phyloP scores from a whole-genome alignment of 225 moss, liverwort and hornwort genomes.

The Physcomitrium patens region DNA sequence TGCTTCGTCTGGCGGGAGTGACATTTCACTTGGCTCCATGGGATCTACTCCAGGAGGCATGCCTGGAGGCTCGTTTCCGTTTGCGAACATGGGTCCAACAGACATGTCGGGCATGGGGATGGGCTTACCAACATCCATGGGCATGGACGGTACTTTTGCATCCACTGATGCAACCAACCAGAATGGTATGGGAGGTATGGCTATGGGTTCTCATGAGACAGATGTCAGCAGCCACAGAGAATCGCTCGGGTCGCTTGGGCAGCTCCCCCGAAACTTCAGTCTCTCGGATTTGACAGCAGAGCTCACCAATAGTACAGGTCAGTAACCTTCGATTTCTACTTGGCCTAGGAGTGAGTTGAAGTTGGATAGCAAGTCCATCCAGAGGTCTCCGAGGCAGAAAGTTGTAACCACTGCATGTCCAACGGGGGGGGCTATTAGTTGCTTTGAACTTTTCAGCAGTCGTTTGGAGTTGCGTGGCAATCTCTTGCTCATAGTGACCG shows the following conservation, averaged over 20 bases:
- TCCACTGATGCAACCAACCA: conserved; percentile 78
- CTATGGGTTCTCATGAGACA: conserved; percentile 80
- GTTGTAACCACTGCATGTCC: too few relatives aligned
- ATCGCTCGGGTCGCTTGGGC: conserved; percentile 93
- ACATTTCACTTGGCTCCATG: conserved; percentile 73
- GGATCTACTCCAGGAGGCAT: conserved; percentile 68
- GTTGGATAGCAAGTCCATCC: too few relatives aligned
- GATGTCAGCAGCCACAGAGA: conserved; percentile 86
- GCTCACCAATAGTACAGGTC: conserved; percentile 94
- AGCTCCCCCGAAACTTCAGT: conserved; percentile 96
- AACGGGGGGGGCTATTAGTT: too few relatives aligned
- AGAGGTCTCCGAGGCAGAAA: too few relatives aligned
- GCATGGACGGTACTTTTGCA: conserved; percentile 77
- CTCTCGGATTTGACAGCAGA: conserved; percentile 98
- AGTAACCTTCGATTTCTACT: conserved; percentile 31
- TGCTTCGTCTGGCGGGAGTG: conserved; percentile 71
- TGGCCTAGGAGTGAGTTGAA: conserved; percentile 21
- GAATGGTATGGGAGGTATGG: conserved; percentile 79
- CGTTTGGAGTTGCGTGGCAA: too few relatives aligned
- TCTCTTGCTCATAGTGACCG: too few relatives aligned
- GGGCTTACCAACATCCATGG: conserved; percentile 82
- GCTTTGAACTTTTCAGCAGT: too few relatives aligned
- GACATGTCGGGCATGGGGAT: conserved; percentile 93
- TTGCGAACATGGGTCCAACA: conserved; percentile 88
- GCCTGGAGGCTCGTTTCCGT: conserved; percentile 79